Conservation (phyloP, 192 early-diverging fungal genomes). For the Coemansia sp. region DNA sequence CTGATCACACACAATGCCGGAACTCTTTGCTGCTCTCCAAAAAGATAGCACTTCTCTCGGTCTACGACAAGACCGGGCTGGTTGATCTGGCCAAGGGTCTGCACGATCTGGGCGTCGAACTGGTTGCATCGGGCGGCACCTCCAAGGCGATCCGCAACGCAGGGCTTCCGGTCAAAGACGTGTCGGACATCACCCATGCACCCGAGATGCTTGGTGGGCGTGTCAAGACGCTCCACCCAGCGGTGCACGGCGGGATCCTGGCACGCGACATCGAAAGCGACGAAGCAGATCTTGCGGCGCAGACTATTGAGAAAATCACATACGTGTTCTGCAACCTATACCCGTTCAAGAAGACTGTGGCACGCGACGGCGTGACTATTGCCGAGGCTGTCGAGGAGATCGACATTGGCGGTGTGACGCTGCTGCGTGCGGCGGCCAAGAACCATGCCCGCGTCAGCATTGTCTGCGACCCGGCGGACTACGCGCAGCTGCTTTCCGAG, state of each 20-base stretch:
- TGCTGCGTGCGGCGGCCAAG: slow-evolving; percentile 98
- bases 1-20: neutral
- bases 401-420: slow-evolving; percentile 98
- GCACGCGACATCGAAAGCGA: slow-evolving; percentile 85
- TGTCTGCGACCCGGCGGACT: slow-evolving; percentile 91
- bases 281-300: slow-evolving; percentile 80
- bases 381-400: slow-evolving; percentile 96
- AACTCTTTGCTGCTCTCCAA: no score
- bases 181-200: slow-evolving; percentile 95
- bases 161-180: slow-evolving; percentile 88
- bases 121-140: slow-evolving; percentile 95
- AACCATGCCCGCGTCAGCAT: slow-evolving; percentile 96
- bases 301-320: slow-evolving; percentile 91
- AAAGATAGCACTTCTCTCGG: slow-evolving; percentile 77
- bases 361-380: slow-evolving; percentile 85
- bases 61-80: slow-evolving; percentile 97
- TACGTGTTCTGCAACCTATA: slow-evolving; percentile 98
- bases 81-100: slow-evolving; percentile 85
- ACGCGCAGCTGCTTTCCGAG: slow-evolving; percentile 75
- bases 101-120: slow-evolving; percentile 68
- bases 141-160: slow-evolving; percentile 86
- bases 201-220: slow-evolving; percentile 99
- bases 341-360: slow-evolving; percentile 94
- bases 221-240: slow-evolving; percentile 98
- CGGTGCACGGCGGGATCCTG: slow-evolving; percentile 96